phyloP scores from a whole-genome alignment of 2,329 filamentous ascomycete genomes.

The Cytospora schulzeri region DNA sequence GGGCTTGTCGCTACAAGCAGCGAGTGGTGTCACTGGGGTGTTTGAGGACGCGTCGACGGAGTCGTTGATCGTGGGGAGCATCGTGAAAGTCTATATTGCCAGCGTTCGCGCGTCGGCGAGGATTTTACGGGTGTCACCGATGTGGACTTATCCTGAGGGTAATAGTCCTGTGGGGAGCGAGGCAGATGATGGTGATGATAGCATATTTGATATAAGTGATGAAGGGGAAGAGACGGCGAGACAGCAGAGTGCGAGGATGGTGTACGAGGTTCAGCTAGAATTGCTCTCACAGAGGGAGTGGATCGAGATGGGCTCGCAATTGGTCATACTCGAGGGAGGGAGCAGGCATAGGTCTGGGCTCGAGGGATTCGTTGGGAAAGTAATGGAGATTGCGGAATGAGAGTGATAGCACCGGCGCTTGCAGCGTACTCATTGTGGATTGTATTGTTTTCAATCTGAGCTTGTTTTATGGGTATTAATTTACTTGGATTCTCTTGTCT shows the following conservation, averaged over 20 bases:
- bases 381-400: slow-evolving; percentile 63
- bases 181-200: slow-evolving; percentile 46
- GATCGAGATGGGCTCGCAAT: slow-evolving; percentile 70
- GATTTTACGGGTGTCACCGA: slow-evolving; percentile 59
- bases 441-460: background rate
- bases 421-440: background rate
- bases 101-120: slow-evolving; percentile 83
- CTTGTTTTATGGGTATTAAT: background rate
- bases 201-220: slow-evolving; percentile 61
- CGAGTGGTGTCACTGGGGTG: slow-evolving; percentile 69
- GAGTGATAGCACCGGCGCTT: slow-evolving; percentile 26
- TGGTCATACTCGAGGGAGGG: slow-evolving; percentile 72
- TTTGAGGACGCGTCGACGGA: slow-evolving; percentile 68
- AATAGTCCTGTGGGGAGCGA: slow-evolving; percentile 30
- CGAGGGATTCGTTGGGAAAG: slow-evolving; percentile 71
- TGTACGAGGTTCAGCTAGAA: slow-evolving; percentile 65
- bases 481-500: background rate
- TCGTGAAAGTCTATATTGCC: slow-evolving; percentile 82
- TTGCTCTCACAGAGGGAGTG: slow-evolving; percentile 72
- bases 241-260: slow-evolving; percentile 32
- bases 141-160: slow-evolving; percentile 30
- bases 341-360: slow-evolving; percentile 67
- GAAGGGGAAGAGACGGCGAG: slow-evolving; percentile 42
- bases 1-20: slow-evolving; percentile 61
- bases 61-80: slow-evolving; percentile 65